Conservation (phyloP, 805 yeast species). For the Pichia nakasei region DNA sequence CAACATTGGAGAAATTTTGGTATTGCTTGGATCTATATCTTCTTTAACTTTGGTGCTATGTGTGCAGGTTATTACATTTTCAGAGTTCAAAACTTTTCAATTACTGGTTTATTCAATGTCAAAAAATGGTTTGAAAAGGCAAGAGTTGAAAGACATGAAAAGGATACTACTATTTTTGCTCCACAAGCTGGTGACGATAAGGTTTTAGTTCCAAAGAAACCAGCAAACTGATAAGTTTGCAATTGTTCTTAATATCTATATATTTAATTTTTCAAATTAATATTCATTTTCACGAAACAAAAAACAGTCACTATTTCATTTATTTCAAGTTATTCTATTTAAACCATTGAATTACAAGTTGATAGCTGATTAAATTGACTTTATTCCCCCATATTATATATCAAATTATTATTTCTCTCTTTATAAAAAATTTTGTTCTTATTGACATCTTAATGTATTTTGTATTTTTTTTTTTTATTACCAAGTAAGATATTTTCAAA, state of each 20-base stretch:
- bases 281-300: too few relatives aligned
- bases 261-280: neutral
- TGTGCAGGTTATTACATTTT: conserved; percentile 28
- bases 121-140: conserved; percentile 35
- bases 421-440: too few relatives aligned
- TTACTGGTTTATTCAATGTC: conserved; percentile 25
- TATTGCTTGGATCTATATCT: conserved; percentile 46
- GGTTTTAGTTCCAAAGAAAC: conserved; percentile 21
- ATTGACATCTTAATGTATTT: too few relatives aligned
- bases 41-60: conserved; percentile 42
- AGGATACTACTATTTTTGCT: conserved; percentile 35
- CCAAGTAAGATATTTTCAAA: too few relatives aligned
- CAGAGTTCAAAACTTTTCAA: conserved; percentile 30
- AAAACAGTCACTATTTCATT: too few relatives aligned
- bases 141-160: conserved; percentile 39
- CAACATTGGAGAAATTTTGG: conserved; percentile 64
- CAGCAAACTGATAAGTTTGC: neutral
- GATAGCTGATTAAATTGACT: too few relatives aligned
- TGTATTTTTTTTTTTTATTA: too few relatives aligned
- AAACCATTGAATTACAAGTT: too few relatives aligned
- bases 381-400: too few relatives aligned
- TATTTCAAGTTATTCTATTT: too few relatives aligned
- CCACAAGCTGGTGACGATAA: conserved; percentile 32
- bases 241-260: too few relatives aligned
- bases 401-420: too few relatives aligned